Evolutionary conservation across 2,329 filamentous ascomycete species (phyloP).

Genomic region (Monascus ruber): DNA sequence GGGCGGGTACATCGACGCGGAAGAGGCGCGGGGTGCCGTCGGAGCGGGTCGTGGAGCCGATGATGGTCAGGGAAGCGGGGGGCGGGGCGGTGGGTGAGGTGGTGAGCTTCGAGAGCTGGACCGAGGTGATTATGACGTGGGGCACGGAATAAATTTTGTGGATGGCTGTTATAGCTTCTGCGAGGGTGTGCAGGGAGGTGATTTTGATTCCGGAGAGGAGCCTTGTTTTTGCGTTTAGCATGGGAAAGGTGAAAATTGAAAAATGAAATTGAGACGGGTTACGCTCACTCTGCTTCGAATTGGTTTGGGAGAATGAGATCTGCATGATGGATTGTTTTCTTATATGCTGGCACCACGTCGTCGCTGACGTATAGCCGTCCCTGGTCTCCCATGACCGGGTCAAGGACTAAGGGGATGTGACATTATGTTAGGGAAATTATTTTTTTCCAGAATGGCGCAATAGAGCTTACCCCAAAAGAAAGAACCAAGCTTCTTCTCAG

Average conservation of each 20-base stretch:
- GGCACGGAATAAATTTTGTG: conserved; percentile 68
- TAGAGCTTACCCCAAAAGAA: conserved; percentile 69
- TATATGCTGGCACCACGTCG: conserved; percentile 86
- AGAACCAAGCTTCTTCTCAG: conserved; percentile 51
- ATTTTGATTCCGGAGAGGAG: conserved; percentile 79
- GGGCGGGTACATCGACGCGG: conserved; percentile 71
- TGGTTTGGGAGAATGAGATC: conserved; percentile 94
- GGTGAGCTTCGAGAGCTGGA: conserved; percentile 51
- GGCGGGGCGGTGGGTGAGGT: conserved; percentile 21
- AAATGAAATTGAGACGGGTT: neutral
- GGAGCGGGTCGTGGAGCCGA: conserved; percentile 61
- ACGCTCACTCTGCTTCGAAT: conserved; percentile 80
- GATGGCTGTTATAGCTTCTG: conserved; percentile 61
- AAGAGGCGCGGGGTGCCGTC: conserved; percentile 66
- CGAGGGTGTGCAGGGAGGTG: conserved; percentile 59
- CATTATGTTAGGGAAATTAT: neutral
- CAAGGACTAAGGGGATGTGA: conserved; percentile 49
- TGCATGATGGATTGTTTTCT: conserved; percentile 63
- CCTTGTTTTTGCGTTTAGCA: conserved; percentile 33
- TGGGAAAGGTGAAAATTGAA: neutral
- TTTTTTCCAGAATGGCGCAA: neutral
- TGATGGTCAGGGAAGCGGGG: conserved; percentile 50
- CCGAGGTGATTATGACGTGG: conserved; percentile 86
- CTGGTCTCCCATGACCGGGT: conserved; percentile 97
- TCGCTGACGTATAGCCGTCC: conserved; percentile 82